Conservation (phyloP, 179 eudicot species). For the Patellifolia procumbens region DNA sequence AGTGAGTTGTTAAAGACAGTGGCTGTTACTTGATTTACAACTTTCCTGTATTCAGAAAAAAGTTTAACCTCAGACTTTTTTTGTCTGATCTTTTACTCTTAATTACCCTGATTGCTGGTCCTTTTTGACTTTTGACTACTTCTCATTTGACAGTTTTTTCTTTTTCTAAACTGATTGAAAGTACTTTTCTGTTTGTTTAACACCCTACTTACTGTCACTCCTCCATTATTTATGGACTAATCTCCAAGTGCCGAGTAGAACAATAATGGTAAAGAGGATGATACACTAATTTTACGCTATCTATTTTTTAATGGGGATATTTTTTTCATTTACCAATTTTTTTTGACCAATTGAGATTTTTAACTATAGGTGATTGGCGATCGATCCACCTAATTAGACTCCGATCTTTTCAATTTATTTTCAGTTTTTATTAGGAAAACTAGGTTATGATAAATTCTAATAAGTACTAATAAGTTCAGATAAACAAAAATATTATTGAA, state of each 20-base stretch:
- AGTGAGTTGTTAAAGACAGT: background rate
- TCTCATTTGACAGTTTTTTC: background rate
- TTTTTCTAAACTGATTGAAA: too few species aligned
- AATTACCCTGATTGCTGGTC: background rate
- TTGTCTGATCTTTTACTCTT: slow-evolving; percentile 13
- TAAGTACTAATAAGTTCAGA: too few species aligned
- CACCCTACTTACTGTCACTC: background rate
- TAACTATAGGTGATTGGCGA: too few species aligned
- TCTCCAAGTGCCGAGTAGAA: background rate
- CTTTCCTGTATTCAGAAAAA: background rate
- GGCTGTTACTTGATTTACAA: background rate
- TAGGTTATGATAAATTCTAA: too few species aligned
- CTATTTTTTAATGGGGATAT: too few species aligned
- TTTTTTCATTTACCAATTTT: too few species aligned
- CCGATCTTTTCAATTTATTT: too few species aligned
- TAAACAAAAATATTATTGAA: too few species aligned
- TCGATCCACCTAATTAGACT: too few species aligned
- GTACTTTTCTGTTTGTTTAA: background rate
- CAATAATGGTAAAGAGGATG: background rate
- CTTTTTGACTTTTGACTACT: slow-evolving; percentile 18
- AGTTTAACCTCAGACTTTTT: background rate
- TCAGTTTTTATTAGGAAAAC: too few species aligned
- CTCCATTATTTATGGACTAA: background rate
- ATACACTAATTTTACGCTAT: background rate
- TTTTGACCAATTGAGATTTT: too few species aligned